Evolutionary conservation across 1,139 yeast species (phyloP), one percentile per base, ranked within the genome.

Genomic region (Lodderomyces metapsilosis): DNA sequence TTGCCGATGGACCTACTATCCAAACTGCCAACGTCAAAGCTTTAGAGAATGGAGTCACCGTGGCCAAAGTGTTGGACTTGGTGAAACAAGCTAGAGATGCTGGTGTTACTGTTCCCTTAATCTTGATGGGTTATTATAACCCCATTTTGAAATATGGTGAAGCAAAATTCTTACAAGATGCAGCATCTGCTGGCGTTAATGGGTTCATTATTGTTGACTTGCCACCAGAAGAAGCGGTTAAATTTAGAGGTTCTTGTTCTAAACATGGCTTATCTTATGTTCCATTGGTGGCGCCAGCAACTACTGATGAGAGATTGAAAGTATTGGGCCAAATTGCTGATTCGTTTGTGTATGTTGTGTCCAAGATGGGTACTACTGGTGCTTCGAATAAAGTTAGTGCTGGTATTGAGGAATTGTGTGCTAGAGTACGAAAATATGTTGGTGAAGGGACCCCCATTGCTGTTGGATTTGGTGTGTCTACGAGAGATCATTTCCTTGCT

Each of bases 341-440:
- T 60, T 86, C 97, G 1, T 92, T 92, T 64, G 84, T 92, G 47
- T 92, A 92, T 56, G 98, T 92, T 36, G 98, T 92, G 16, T 88
- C 97, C 7, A 80, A 95, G 62, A 92, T 92, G 98, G 97, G 98
- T 50, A 84, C 96, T 42, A 92, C 99, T 28, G 98, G 99, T 60
- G 94, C 95, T 23, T 70, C 82, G 17, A 74, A 78, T 12, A 66
- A 78, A 31, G 82, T 92, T 40, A 78, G 86, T 34, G 59, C 71
- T 5, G 84, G 84, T 50, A 76, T 91, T 44, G 80, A 82, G 24
- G 80, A 73, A 34, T 75, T 92, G 48, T 81, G 94, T 54, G 72
- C 72, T 32, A 80, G 91, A 53, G 95, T 94, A 12, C 79, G 95
- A 58, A 73, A 78, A 49, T 75, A 78, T 57, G 78, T 95, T 9